Evolutionary conservation across 2,329 filamentous ascomycete species (phyloP).

Genomic region (Calonectria pauciramosa): DNA sequence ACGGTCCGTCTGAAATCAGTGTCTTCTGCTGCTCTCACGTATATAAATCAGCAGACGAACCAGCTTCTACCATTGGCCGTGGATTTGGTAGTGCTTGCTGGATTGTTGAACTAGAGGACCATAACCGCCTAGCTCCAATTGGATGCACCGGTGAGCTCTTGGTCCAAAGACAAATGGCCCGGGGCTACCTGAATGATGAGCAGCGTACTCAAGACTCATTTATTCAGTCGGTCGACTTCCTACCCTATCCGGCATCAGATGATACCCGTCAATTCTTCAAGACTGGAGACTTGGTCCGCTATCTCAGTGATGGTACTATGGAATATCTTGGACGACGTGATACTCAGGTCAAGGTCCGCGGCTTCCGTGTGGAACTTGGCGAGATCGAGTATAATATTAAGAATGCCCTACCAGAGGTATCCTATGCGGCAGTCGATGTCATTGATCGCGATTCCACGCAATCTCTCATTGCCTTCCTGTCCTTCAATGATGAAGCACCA

Average conservation of each 20-base stretch:
- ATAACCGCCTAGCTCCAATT: constrained; percentile 37
- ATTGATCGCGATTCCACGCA: constrained; percentile 10
- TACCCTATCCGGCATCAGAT: background rate
- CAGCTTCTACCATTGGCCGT: constrained; percentile 3
- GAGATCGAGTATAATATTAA: constrained; percentile 45
- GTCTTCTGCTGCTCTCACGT: constrained; percentile 23
- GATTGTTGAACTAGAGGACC: constrained; percentile 9
- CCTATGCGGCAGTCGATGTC: constrained; percentile 36
- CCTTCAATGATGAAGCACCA: background rate
- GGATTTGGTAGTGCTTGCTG: constrained; percentile 2
- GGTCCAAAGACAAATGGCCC: constrained; percentile 39
- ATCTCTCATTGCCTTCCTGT: constrained; percentile 12
- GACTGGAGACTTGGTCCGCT: constrained; percentile 46
- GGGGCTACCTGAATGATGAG: constrained; percentile 36
- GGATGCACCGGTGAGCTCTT: constrained; percentile 44
- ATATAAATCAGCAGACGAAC: background rate
- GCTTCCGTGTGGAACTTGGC: constrained; percentile 47
- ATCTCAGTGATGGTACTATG: constrained; percentile 39
- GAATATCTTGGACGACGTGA: constrained; percentile 48
- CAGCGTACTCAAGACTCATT: constrained; percentile 31
- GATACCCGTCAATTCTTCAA: constrained; percentile 49
- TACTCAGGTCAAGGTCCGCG: constrained; percentile 48
- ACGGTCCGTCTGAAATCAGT: constrained; percentile 28
- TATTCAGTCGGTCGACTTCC: background rate
- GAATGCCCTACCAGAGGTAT: constrained; percentile 19